Evolutionary conservation across 768 basidiomycete species (phyloP), one percentile per base, ranked within the genome.

Genomic region (Russula sp.): DNA sequence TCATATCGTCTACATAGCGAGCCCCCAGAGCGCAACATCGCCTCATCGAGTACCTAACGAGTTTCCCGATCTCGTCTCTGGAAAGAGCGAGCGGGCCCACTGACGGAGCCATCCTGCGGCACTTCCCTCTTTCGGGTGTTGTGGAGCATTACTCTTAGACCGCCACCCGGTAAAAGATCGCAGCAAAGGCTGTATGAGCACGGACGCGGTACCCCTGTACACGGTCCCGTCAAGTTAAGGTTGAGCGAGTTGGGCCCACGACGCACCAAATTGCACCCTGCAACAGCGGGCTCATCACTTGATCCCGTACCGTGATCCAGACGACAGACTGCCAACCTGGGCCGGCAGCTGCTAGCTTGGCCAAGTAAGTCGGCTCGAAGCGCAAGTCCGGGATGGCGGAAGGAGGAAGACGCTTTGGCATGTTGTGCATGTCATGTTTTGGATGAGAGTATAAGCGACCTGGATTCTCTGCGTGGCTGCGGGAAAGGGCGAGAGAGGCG

Each of bases 291-390:
- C 81, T 82, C 65, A 88, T 72, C 53, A 89, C 74, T 67, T 89
- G 87, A 73, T 90, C 87, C 56, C 83, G 77, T 18, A 79, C 68
- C 16, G 87, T 89, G 45, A 87, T 73, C 81, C 84, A 89, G 20
- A 76, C 61, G 9, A 89, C 74, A 58, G 76, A 76, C 7, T 73
- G 73, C 87, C 87, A 89, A 51, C 82, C 76, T 38, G 76, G 52
- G 84, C 73, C 67, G 77, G 83, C 8, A 77, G 75, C 29, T 22
- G 74, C 76, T 63, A 89, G 77, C 65, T 83, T 86, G 64, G 78
- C 79, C 59, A 88, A 63, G 71, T 87, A 91, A 54, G 81, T 84
- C 60, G 82, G 79, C 69, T 90, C 88, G 74, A 88, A 89, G 32
- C 88, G 86, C 41, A 90, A 74, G 70, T 91, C 88, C 32, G 88